These are phyloP conservation scores for Penicillium alfredii DNA, from an alignment of 495 filamentous ascomycete genomes.

Conservation along the genomic window DNA sequence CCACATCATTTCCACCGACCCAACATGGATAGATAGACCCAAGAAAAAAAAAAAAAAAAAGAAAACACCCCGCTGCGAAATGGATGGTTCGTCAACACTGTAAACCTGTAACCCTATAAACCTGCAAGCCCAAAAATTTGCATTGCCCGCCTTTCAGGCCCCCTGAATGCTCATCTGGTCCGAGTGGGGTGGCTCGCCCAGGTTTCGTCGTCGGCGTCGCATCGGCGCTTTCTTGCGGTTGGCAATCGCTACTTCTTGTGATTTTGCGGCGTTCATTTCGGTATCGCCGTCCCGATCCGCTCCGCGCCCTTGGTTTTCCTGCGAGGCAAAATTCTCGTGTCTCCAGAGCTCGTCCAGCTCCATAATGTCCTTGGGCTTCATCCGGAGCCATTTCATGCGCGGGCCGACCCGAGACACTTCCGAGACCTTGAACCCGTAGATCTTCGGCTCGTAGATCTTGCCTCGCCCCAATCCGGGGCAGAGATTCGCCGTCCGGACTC, in stretches of 20 bases:
- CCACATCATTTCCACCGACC: not conserved
- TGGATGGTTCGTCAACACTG: not conserved
- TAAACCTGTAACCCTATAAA: too few species aligned
- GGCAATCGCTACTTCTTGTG: constrained; percentile 35
- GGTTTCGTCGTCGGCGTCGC: constrained; percentile 38
- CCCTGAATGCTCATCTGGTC: constrained; percentile 37
- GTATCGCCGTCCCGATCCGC: constrained; percentile 46
- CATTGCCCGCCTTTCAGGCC: constrained; percentile 15
- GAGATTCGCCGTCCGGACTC: constrained; percentile 73
- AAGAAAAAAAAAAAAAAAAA: constrained; percentile 9
- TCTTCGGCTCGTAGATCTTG: constrained; percentile 87
- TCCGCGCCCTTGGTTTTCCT: constrained; percentile 35
- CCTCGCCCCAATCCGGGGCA: constrained; percentile 78
- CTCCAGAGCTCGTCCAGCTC: constrained; percentile 68
- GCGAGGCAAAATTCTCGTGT: constrained; percentile 20
- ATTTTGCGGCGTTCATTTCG: constrained; percentile 27
- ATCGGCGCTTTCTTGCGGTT: constrained; percentile 49
- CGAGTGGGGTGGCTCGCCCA: constrained; percentile 11
- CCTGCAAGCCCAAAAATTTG: too few species aligned
- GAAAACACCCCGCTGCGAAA: not conserved
- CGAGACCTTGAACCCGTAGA: constrained; percentile 93
- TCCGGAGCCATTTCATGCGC: constrained; percentile 92
- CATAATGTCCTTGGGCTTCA: constrained; percentile 69
- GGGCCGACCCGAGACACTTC: constrained; percentile 82
- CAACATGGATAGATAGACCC: constrained; percentile 1